Conservation (phyloP, 1,284 basidiomycete species). For the Naganishia cerealis region DNA sequence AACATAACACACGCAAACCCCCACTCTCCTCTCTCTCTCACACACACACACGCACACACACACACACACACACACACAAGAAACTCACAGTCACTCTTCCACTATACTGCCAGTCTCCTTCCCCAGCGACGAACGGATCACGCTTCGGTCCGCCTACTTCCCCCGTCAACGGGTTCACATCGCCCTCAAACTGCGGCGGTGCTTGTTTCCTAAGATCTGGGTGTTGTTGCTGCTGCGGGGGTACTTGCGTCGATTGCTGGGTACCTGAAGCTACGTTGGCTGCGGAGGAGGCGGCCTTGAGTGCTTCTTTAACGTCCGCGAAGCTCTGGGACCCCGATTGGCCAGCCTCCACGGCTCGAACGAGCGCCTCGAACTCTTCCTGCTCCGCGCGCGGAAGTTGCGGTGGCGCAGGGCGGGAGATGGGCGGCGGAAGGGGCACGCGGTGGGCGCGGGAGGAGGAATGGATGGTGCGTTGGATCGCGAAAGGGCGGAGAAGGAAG, state of each 20-base stretch:
- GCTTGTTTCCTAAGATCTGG: constrained; percentile 56
- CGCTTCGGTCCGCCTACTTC: constrained; percentile 61
- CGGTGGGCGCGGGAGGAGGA: neutral
- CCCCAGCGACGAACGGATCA: constrained; percentile 57
- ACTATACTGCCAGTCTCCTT: constrained; percentile 53
- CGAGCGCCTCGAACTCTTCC: constrained; percentile 53
- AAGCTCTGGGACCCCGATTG: neutral
- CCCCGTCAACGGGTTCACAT: constrained; percentile 60
- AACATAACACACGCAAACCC: too few species aligned
- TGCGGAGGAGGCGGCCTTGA: constrained; percentile 30
- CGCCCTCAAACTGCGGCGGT: constrained; percentile 59
- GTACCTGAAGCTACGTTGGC: constrained; percentile 23
- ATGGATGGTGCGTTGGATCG: neutral
- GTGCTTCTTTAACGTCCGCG: constrained; percentile 30
- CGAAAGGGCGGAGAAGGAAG: neutral
- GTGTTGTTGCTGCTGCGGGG: constrained; percentile 51
- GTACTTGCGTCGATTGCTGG: constrained; percentile 11
- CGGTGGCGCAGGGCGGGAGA: constrained; percentile 50
- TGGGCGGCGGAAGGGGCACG: neutral
- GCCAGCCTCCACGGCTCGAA: constrained; percentile 46
- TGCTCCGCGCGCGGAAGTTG: constrained; percentile 51
- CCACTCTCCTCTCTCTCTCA: too few species aligned
- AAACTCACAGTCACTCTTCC: constrained; percentile 53
- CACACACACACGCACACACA: too few species aligned
- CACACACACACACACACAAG: too few species aligned